Evolutionary conservation across 2,329 filamentous ascomycete genomes (phyloP).

Genomic region (Celoporthe dispersa): DNA sequence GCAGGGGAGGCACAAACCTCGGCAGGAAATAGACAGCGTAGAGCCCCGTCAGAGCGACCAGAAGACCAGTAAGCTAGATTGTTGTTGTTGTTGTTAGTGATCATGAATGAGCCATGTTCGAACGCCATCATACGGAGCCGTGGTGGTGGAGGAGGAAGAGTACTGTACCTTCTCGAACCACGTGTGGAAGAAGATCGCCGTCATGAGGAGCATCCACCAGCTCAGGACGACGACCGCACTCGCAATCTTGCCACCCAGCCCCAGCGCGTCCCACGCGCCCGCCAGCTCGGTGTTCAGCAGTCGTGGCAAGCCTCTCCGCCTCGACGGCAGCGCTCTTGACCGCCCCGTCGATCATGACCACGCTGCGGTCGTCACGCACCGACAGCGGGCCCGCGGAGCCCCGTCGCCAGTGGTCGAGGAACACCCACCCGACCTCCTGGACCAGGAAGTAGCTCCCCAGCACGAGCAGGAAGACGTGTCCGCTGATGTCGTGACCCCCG

Average conservation of each 20-base stretch:
- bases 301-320: slow-evolving; percentile 35
- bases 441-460: slow-evolving; percentile 80
- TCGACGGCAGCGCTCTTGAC: slow-evolving; percentile 63
- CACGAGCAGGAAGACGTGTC: slow-evolving; percentile 91
- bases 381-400: slow-evolving; percentile 37
- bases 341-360: slow-evolving; percentile 69
- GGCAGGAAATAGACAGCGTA: slow-evolving; percentile 58
- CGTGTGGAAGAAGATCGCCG: slow-evolving; percentile 96
- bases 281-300: slow-evolving; percentile 34
- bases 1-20: slow-evolving; percentile 51
- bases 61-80: slow-evolving; percentile 57
- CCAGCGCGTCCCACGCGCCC: slow-evolving; percentile 39
- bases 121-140: neutral
- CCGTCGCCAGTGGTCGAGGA: slow-evolving; percentile 47
- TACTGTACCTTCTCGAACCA: slow-evolving; percentile 91
- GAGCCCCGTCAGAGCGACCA: slow-evolving; percentile 51
- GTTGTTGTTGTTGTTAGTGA: slow-evolving; percentile 33
- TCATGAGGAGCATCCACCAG: slow-evolving; percentile 98
- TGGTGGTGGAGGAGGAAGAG: neutral
- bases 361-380: slow-evolving; percentile 63
- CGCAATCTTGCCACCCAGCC: slow-evolving; percentile 60
- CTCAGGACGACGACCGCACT: slow-evolving; percentile 70
- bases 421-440: slow-evolving; percentile 74
- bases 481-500: slow-evolving; percentile 95
- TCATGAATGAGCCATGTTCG: neutral